phyloP scores from a whole-genome alignment of 208 protist genomes.

The Trypanosoma conorhini region DNA sequence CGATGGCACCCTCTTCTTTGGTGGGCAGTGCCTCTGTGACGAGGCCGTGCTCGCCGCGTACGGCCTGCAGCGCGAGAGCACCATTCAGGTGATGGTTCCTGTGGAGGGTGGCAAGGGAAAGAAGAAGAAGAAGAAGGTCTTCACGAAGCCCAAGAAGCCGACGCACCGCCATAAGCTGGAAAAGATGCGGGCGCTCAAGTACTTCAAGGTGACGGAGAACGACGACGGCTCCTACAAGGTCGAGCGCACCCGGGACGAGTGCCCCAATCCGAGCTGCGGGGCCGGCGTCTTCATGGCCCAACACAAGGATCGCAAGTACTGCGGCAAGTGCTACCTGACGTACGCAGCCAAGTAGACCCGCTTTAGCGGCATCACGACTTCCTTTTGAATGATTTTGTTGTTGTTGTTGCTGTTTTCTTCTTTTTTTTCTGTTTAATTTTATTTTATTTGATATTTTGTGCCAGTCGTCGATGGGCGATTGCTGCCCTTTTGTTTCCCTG shows the following conservation, averaged over 20 bases:
- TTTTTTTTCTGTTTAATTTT: constrained; percentile 16
- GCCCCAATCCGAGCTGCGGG: constrained; percentile 95
- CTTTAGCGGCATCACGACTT: constrained; percentile 22
- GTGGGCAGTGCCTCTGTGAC: constrained; percentile 85
- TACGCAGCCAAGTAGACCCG: constrained; percentile 84
- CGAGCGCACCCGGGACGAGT: constrained; percentile 96
- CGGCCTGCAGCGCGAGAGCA: constrained; percentile 83
- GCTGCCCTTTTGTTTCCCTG: background rate
- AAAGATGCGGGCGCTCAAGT: constrained; percentile 99
- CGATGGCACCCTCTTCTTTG: constrained; percentile 85
- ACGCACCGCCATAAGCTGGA: constrained; percentile 99
- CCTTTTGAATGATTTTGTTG: constrained; percentile 19
- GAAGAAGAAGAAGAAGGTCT: constrained; percentile 99
- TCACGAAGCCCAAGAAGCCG: constrained; percentile 99
- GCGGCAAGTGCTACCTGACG: constrained; percentile 99
- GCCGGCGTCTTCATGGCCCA: constrained; percentile 99
- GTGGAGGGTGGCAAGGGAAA: constrained; percentile 95
- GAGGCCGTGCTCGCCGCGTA: constrained; percentile 65
- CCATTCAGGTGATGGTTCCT: constrained; percentile 87
- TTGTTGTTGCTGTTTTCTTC: too few relatives aligned
- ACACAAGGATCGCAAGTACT: constrained; percentile 99
- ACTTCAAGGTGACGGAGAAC: constrained; percentile 99
- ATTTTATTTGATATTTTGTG: constrained; percentile 13
- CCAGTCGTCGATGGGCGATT: background rate
- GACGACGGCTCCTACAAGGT: constrained; percentile 97